These are phyloP conservation scores for Lasiosphaeria ovina DNA, from an alignment of 495 filamentous ascomycete species.

Conservation along the genomic window DNA sequence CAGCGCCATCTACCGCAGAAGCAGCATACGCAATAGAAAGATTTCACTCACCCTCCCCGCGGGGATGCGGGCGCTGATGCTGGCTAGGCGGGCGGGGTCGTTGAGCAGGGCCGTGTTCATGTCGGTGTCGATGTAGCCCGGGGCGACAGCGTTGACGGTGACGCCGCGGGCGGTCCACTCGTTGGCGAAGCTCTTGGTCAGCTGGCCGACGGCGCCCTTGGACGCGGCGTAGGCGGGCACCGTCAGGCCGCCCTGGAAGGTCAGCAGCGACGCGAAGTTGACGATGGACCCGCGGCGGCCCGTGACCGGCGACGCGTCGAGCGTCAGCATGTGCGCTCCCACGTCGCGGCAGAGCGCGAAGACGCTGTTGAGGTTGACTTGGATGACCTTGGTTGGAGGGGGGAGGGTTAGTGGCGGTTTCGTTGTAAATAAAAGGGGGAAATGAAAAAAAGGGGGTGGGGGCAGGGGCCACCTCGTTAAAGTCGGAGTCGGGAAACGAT, in stretches of 20 bases:
- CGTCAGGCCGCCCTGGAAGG: slow-evolving; percentile 88
- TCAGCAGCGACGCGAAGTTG: slow-evolving; percentile 80
- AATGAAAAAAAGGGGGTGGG: neutral
- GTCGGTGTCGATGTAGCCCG: slow-evolving; percentile 81
- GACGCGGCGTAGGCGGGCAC: slow-evolving; percentile 88
- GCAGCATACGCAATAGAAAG: neutral
- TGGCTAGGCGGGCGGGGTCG: slow-evolving; percentile 63
- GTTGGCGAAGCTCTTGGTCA: slow-evolving; percentile 86
- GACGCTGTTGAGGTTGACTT: slow-evolving; percentile 80
- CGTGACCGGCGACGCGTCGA: slow-evolving; percentile 47
- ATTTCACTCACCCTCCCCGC: slow-evolving; percentile 54
- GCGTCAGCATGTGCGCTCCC: slow-evolving; percentile 76
- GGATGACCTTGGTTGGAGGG: slow-evolving; percentile 55
- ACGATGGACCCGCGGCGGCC: slow-evolving; percentile 74
- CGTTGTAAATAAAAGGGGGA: slow-evolving; percentile 10
- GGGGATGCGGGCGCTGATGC: slow-evolving; percentile 80
- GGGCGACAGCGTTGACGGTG: slow-evolving; percentile 78
- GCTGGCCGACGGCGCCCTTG: slow-evolving; percentile 81
- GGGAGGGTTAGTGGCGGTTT: slow-evolving; percentile 59
- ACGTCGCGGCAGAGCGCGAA: slow-evolving; percentile 83
- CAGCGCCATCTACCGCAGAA: neutral
- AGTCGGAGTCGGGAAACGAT: slow-evolving; percentile 77
- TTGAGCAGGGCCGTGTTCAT: slow-evolving; percentile 86
- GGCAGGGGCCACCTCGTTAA: slow-evolving; percentile 58
- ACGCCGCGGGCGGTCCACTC: slow-evolving; percentile 81